Base-by-base conservation (phyloP, 805 yeast genomes). In the Yamadazyma laniorum region DNA sequence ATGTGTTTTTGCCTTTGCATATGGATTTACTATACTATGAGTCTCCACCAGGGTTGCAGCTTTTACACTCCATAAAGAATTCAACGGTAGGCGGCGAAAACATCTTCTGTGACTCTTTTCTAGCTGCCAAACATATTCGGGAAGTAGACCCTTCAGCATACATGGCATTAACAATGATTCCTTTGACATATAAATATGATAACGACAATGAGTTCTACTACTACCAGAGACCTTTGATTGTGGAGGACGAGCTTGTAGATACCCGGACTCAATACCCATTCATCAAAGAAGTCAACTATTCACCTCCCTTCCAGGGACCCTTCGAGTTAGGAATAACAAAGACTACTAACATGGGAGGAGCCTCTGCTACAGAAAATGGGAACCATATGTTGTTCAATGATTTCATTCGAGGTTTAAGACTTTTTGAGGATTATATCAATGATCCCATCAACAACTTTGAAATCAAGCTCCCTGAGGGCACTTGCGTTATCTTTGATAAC, bases 281-380 rank as follows among this genome's bases (percentile, higher is more conserved):
- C 25, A 74, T 82, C 45, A 73, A 72, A 48, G 80, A 74, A 37
- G 75, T 83, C 14, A 82, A 82, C 53, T 85, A 84, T 56, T 79
- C 91, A 0, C 93, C 95, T 2, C 91, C 90, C 8, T 84, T 82
- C 63, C 95, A 85, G 53, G 91, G 85, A 0, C 91, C 91, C 1
- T 76, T 79, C 40, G 87, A 82, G 45, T 61, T 60, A 39, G 80
- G 79, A 14, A 70, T 76, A n/a, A 66, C 70, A 13, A 60, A 59
- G 11, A 25, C 31, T 19, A 23, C 32, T 6, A 48, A 4, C n/a
- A 29, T 43, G n/a, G 34, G 45, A 15, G 32, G 34, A 12, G 31
- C 33, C 17, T 35, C 48, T 8, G 67, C 63, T 6, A 65, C 58
- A 12, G 72, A 68, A 25, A 48, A 61, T 14, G 65, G 69, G 5